phyloP scores from a whole-genome alignment of 1,139 yeast species.

The Saccharomycopsis phalli region DNA sequence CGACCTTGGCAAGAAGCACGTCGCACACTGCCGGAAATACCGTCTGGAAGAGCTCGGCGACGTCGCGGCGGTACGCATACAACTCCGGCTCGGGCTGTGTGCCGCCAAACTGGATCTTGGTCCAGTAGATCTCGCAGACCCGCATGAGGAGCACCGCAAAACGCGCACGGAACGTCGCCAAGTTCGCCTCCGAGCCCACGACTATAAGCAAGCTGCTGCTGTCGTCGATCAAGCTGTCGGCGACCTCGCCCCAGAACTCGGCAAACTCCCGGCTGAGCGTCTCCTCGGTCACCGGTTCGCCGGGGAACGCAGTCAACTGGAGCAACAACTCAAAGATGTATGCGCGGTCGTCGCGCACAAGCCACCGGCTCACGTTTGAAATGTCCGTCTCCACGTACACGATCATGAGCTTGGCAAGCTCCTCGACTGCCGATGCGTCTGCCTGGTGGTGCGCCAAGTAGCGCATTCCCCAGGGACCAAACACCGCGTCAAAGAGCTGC shows the following conservation, averaged over 20 bases:
- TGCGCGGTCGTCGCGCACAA: slow-evolving; percentile 34
- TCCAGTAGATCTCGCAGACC: slow-evolving; percentile 54
- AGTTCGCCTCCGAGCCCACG: slow-evolving; percentile 26
- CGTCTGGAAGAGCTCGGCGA: slow-evolving; percentile 66
- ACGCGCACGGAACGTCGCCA: slow-evolving; percentile 26
- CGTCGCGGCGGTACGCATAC: slow-evolving; percentile 57
- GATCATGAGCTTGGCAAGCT: slow-evolving; percentile 43
- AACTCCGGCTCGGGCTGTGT: too few relatives aligned
- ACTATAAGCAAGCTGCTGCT: slow-evolving; percentile 34
- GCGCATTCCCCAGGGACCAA: slow-evolving; percentile 28
- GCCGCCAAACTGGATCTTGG: slow-evolving; percentile 45
- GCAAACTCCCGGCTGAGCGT: slow-evolving; percentile 56
- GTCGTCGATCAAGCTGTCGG: slow-evolving; percentile 54
- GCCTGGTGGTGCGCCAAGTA: slow-evolving; percentile 35
- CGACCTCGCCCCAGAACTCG: slow-evolving; percentile 73
- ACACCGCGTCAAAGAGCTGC: slow-evolving; percentile 23
- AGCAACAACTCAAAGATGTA: slow-evolving; percentile 43
- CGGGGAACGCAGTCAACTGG: slow-evolving; percentile 50
- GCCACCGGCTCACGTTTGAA: slow-evolving; percentile 38
- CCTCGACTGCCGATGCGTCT: slow-evolving; percentile 32
- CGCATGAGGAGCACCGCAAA: slow-evolving; percentile 34
- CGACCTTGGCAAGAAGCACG: slow-evolving; percentile 44
- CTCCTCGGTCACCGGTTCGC: slow-evolving; percentile 60
- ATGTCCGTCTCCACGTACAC: slow-evolving; percentile 45
- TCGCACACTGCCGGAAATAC: slow-evolving; percentile 57